Evolutionary conservation across 352 stramenopile genomes (phyloP), one percentile per base, ranked within the genome.

Genomic region (Phytopythium chamaehyphon): DNA sequence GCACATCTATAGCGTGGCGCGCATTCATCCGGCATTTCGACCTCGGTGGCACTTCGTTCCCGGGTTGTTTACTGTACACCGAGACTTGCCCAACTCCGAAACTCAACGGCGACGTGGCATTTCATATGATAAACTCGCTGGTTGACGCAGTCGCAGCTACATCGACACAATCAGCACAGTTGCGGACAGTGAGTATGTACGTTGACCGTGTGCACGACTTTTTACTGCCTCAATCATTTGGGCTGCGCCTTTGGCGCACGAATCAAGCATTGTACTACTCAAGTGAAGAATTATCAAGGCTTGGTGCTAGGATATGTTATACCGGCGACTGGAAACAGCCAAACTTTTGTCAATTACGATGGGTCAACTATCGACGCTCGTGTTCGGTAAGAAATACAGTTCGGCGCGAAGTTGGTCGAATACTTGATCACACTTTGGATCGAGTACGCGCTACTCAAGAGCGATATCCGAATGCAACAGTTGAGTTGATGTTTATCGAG

Each of bases 161-260:
- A 14, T 12, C 9, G 10, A 12, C 45, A 19, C 45, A 19, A 18
- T 26, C 55, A 9, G 19, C 61, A 22, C 53, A 38, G 3, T 15
- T 71, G 15, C 62, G 62, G 1, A 60, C 54, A 1, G 53, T 61
- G 50, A 67, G 26, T 28, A 40, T 59, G 38, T 82, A 56, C n/a
- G 40, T 69, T n/a, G 66, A 82, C 24, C 68, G 69, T 2, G 26
- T 82, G 7, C 65, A 82, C 54, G 59, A 82, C 18, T 75, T 69
- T 24, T 33, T 73, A 24, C 23, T 75, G 8, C 66, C 71, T 6
- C 48, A 43, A 6, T 51, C 73, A 36, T 82, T 79, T 40, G 44
- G 40, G 10, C 65, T 47, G 14, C 51, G 36, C 15, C 64, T 65
- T 22, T 70, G 58, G 57, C 62, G 68, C 14, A 75, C 62, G 0